phyloP scores from a whole-genome alignment of 2,329 filamentous ascomycete species.

The Colletotrichum musae region DNA sequence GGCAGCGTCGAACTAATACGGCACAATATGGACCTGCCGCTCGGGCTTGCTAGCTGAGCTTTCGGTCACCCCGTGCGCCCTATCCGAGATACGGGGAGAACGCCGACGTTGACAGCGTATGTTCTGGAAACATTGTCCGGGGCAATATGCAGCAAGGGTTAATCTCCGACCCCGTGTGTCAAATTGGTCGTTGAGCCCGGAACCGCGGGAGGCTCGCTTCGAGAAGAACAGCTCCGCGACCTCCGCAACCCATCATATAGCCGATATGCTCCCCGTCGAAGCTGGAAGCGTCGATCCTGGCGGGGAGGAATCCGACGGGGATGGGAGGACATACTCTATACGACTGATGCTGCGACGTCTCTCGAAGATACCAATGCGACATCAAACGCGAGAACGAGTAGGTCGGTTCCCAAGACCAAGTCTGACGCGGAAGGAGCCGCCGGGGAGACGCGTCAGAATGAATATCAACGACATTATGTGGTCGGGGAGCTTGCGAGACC shows the following conservation, averaged over 20 bases:
- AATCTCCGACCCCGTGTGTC: background rate
- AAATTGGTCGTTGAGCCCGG: no score
- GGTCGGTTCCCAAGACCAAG: background rate
- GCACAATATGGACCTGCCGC: background rate
- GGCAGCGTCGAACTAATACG: background rate
- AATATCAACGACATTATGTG: no score
- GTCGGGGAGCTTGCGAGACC: no score
- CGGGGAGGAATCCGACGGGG: constrained; percentile 2
- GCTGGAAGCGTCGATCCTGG: background rate
- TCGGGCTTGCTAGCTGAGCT: background rate
- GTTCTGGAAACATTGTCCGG: constrained; percentile 8
- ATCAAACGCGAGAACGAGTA: no score
- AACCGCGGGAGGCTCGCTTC: background rate
- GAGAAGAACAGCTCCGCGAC: background rate
- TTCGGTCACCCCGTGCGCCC: background rate
- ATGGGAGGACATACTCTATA: background rate
- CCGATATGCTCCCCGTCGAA: background rate
- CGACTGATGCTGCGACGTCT: no score
- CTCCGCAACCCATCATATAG: background rate
- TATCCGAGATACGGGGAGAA: constrained; percentile 13
- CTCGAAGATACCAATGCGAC: no score
- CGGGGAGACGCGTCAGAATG: background rate
- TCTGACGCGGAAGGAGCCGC: constrained; percentile 6
- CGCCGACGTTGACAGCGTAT: background rate
- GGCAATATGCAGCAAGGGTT: background rate